phyloP scores from a whole-genome alignment of 768 basidiomycete species.

The Xerocomus potaroensis region DNA sequence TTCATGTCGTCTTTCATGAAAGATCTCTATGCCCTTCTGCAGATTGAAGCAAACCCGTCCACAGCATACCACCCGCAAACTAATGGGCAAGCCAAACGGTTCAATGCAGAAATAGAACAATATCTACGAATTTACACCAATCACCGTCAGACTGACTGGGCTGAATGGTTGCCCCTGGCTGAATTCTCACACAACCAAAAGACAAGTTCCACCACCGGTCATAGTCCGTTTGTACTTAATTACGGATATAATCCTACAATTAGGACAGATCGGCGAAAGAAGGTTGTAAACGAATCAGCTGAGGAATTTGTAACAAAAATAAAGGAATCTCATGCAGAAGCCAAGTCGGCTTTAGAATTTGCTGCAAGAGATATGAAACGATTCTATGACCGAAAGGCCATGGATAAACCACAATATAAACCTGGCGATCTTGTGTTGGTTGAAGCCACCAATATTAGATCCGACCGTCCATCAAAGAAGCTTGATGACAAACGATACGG shows the following conservation, averaged over 20 bases:
- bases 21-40: background rate
- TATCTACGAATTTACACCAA: no score
- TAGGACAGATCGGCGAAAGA: background rate
- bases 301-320: background rate
- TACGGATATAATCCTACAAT: background rate
- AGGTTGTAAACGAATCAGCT: background rate
- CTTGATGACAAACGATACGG: background rate
- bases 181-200: background rate
- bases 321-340: background rate
- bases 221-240: slow-evolving; percentile 30
- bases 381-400: background rate
- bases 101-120: no score
- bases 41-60: background rate
- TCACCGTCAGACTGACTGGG: no score
- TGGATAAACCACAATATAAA: background rate
- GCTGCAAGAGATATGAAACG: background rate
- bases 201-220: background rate
- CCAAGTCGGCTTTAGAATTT: background rate
- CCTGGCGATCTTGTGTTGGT: background rate
- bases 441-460: background rate
- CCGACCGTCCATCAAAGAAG: background rate
- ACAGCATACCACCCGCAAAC: background rate
- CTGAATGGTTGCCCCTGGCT: background rate
- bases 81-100: no score
- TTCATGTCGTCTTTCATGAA: background rate